phyloP scores from a whole-genome alignment of 306 rosid genomes.

The Begonia masoniana region DNA sequence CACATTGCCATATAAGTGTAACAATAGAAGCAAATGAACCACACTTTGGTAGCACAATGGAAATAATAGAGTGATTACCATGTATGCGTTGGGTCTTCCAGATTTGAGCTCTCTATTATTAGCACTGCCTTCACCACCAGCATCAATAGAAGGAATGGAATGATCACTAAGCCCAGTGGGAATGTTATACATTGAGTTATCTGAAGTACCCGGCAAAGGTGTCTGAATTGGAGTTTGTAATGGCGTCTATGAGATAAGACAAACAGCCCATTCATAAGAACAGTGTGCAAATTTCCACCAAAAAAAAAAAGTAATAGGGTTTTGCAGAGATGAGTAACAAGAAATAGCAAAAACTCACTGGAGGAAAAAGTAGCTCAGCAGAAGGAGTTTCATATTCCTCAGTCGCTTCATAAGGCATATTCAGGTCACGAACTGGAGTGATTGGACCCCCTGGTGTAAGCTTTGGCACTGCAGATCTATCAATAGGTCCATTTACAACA shows the following conservation, averaged over 20 bases:
- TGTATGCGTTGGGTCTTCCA: conserved; percentile 61
- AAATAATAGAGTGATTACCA: conserved; percentile 33
- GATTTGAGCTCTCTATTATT: conserved; percentile 45
- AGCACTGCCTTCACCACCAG: conserved; percentile 25
- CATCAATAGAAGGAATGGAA: conserved; percentile 55
- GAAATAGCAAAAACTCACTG: conserved; percentile 53
- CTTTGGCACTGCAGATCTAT: conserved; percentile 54
- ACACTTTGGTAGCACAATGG: neutral
- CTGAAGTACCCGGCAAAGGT: conserved; percentile 74
- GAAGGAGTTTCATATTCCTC: conserved; percentile 99
- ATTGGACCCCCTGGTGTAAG: conserved; percentile 65
- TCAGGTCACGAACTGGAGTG: conserved; percentile 96
- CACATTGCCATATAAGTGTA: too few relatives aligned
- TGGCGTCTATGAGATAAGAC: conserved; percentile 41
- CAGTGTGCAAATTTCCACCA: too few relatives aligned
- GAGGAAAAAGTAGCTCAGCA: conserved; percentile 89
- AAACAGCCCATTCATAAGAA: too few relatives aligned
- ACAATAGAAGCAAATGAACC: too few relatives aligned
- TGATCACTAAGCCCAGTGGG: conserved; percentile 85
- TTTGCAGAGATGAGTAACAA: neutral
- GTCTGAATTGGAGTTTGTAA: conserved; percentile 89
- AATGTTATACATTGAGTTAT: conserved; percentile 52
- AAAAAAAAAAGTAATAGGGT: too few relatives aligned
- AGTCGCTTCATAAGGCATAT: conserved; percentile 85
- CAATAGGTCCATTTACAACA: conserved; percentile 61